Base-by-base conservation (phyloP, 176 grass and related monocot species). In the Phragmites australis region DNA sequence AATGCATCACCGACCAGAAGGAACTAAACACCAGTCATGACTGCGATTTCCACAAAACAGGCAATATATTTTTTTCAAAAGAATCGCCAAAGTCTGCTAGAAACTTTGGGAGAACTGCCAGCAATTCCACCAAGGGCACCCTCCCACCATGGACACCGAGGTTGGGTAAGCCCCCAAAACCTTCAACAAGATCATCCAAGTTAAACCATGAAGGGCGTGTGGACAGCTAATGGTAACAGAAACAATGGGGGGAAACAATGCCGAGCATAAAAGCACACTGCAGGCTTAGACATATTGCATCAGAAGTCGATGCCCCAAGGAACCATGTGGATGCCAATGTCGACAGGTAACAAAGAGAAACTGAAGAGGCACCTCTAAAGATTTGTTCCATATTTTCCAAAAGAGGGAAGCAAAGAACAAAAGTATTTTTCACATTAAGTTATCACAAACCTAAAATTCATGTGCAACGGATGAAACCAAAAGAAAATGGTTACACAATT, bases 101-200 rank as follows among this genome's bases (percentile, higher is more conserved):
- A 75, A 89, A 76, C 44, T 85, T 85, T 89, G 82, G 70, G 72
- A 74, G 70, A 81, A 76, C 71, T 85, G 76, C 82, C 76, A 89
- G 44, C 87, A 85, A 81, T 81, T 80, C 76, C 82, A 85, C 87
- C 77, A 85, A 89, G 77, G 53, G 55, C 82, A 77, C 82, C 77
- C 82, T 77, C 87, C 71, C 82, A 89, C 82, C 87, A 89, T 85
- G 82, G 87, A 89, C 77, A 89, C 82, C 87, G 47, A 93, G 88
- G 86, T 91, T 91, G 87, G 89, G 94, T 82, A 85, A 86, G 88
- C 78, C 90, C 92, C 84, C 70, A 94, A 89, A 93, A 98, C 94
- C 94, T 97, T 94, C 91, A 97, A 97, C 92, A 98, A 98, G 84
- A 98, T 94, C 88, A 90, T 77, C 77, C 82, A 74, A 89, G 86